These are phyloP conservation scores for Tilletia indica DNA, from an alignment of 1,284 basidiomycete genomes.

Conservation along the genomic window DNA sequence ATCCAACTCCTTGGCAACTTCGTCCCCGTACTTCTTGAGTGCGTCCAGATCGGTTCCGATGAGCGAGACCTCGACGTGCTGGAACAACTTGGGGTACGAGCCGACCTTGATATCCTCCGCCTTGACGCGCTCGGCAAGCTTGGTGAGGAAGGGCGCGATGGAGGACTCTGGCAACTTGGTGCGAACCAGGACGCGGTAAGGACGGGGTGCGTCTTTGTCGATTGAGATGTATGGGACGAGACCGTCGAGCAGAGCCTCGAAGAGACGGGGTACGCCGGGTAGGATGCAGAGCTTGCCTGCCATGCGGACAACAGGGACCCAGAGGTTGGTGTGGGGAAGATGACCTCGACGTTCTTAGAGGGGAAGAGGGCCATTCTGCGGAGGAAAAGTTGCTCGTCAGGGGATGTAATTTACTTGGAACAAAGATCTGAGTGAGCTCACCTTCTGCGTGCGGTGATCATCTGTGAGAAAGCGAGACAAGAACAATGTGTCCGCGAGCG, in stretches of 20 bases:
- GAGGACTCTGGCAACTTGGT: slow-evolving; percentile 70
- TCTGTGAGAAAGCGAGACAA: not conserved
- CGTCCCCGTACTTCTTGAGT: slow-evolving; percentile 29
- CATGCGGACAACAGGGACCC: slow-evolving; percentile 84
- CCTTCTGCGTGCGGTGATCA: slow-evolving; percentile 43
- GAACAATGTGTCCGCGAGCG: no score
- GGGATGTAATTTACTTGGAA: no score
- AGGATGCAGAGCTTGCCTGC: slow-evolving; percentile 81
- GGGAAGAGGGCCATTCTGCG: slow-evolving; percentile 50
- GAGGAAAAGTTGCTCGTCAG: no score
- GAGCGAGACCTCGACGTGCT: slow-evolving; percentile 68
- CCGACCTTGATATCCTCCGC: slow-evolving; percentile 77
- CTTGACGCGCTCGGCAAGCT: slow-evolving; percentile 72
- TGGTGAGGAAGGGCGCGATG: slow-evolving; percentile 82
- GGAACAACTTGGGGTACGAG: slow-evolving; percentile 60
- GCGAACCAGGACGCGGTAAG: slow-evolving; percentile 43
- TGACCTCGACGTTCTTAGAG: slow-evolving; percentile 34
- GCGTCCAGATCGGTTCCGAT: slow-evolving; percentile 65
- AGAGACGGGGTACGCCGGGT: slow-evolving; percentile 83
- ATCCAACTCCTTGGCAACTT: slow-evolving; percentile 60
- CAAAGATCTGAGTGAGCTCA: no score
- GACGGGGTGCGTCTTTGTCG: slow-evolving; percentile 36
- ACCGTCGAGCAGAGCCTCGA: slow-evolving; percentile 60
- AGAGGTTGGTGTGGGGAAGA: slow-evolving; percentile 57
- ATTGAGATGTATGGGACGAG: slow-evolving; percentile 64